Evolutionary conservation across 805 yeast genomes (phyloP).

Genomic region (Saccharomycopsis fermentans): DNA sequence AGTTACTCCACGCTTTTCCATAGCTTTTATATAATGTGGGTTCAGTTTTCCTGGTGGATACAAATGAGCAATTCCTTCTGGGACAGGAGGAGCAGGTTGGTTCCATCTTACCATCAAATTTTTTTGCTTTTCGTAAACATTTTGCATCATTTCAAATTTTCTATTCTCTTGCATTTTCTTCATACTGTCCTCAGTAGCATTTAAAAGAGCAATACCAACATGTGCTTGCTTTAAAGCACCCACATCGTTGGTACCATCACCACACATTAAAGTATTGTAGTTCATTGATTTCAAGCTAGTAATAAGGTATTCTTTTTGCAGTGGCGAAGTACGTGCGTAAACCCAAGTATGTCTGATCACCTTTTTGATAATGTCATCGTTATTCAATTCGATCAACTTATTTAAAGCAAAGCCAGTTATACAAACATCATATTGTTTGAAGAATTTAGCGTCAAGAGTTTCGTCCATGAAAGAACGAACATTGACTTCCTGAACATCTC

Average conservation of each 20-base stretch:
- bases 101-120: conserved; percentile 73
- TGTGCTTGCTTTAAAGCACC: conserved; percentile 99
- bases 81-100: conserved; percentile 75
- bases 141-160: conserved; percentile 50
- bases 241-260: conserved; percentile 99
- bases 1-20: conserved; percentile 74
- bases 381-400: conserved; percentile 36
- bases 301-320: conserved; percentile 87
- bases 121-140: conserved; percentile 76
- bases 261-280: conserved; percentile 94
- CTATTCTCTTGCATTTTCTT: conserved; percentile 78
- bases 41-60: conserved; percentile 93
- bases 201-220: conserved; percentile 93
- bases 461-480: conserved; percentile 54
- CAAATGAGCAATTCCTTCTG: conserved; percentile 80
- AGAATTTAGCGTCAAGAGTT: conserved; percentile 41
- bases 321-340: conserved; percentile 94
- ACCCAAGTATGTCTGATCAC: conserved; percentile 90
- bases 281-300: conserved; percentile 78
- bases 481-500: conserved; percentile 69
- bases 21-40: conserved; percentile 77
- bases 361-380: conserved; percentile 41
- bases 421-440: conserved; percentile 71
- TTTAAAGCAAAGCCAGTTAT: conserved; percentile 85
- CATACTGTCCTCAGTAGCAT: conserved; percentile 93